Base-by-base conservation (phyloP, 1,284 basidiomycete genomes). In the Meripilus lineatus region DNA sequence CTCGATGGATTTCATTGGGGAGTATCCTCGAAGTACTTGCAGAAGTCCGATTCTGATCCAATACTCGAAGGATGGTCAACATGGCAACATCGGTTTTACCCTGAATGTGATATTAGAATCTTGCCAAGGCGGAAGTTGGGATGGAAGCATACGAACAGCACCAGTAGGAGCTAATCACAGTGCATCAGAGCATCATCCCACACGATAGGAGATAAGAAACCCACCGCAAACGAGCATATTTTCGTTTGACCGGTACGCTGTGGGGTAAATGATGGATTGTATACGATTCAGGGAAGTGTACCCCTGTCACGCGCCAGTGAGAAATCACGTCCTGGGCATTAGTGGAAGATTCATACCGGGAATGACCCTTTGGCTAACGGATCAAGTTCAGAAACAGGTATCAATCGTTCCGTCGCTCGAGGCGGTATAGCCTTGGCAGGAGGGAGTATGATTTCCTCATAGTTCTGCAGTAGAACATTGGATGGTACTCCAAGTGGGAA, bases 11-110 rank as follows among this genome's bases (percentile, higher is more conserved):
- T 11, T 77, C 72, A n/a, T 72, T 62, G 10, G 64, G 65, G 14
- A 84, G 50, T 44, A 76, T 60, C 34, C 58, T 54, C 44, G 61
- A 60, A 36, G 58, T 42, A 8, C 38, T 38, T 2, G 44, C 26
- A 0, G 59, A 54, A 4, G 68, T 62, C 42, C 80, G 72, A 62
- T 91, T 79, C 56, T 89, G 90, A 44, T 83, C 73, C 41, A 99
- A 71, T 17, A 94, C 89, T 18, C 93, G 87, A 41, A 99, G 75
- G 47, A 99, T 89, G 1, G 91, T 78, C 58, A 99, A 74, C 84
- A 99, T 92, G 0, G 96, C 96, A 0, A 99, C 90, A 63, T 99
- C 96, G 0, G 96, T 99, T 89, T 99, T 99, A 68, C 96, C 96
- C 88, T 94, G 54, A 18, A 21, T 22, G 8, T 36, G 10, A 23